Evolutionary conservation across 495 filamentous ascomycete species (phyloP), one percentile per base, ranked within the genome.

Genomic region (Chaetomium tenue): DNA sequence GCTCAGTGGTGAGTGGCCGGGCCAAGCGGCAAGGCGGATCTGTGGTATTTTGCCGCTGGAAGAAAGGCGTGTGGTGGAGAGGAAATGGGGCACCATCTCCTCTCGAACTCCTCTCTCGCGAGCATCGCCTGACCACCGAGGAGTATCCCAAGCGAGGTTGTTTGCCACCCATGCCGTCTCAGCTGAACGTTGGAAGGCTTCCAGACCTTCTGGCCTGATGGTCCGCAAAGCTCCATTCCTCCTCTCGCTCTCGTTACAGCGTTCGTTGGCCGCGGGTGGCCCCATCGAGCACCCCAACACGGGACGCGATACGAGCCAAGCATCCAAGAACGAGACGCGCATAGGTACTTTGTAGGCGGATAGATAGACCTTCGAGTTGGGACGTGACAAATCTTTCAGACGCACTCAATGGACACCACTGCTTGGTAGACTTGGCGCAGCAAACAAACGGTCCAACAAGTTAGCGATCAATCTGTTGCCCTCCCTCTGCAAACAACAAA

Each of bases 1-100:
- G 30, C 53, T 56, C 11, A 12, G 30, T 40, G 53, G 53, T 50
- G 46, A 50, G 46, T 50, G 46, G 46, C 26, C 18, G 50, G 50
- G 25, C 50, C 46, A 50, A 50, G 46, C 26, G 6, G 30, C 6
- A 22, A 2, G 8, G 53, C 53, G 53, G 52, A 37, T 55, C 52
- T n/a, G 13, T 18, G 15, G 52, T 30, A 56, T 56, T 56, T 56
- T 56, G 53, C 53, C 53, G 53, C 53, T 56, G 53, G 53, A 40
- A 56, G n/a, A 40, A 40, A 18, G 53, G 30, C 26, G 28, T 33
- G 30, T 55, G 53, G 53, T 39, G 53, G 28, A 7, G 33, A 40
- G n/a, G 2, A 30, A 22, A 22, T 9, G 53, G 5, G 2, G 12
- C 2, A 11, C 12, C 20, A 18, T 9, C 33, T 40, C 26, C 33